A percentile compares a stretch with the other conserved stretches of the same genome.
These are phyloP conservation scores for Luzula sylvatica DNA, from an alignment of 176 grass and related monocot species.

Conservation along the genomic window DNA sequence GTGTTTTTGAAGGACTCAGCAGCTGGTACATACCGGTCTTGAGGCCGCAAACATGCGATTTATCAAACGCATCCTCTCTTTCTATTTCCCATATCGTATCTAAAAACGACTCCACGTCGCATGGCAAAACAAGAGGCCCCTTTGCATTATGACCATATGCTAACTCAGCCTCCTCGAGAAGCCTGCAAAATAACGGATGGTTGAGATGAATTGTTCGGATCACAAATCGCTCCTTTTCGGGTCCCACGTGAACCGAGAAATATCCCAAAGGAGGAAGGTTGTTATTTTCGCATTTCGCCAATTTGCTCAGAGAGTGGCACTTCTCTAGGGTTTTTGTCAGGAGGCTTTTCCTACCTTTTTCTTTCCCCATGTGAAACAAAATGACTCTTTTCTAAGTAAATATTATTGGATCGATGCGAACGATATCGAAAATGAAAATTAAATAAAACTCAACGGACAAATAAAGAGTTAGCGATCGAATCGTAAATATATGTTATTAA, in stretches of 20 bases:
- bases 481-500: background rate
- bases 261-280: conserved; percentile 35
- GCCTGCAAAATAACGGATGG: conserved; percentile 46
- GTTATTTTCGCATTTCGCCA: background rate
- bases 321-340: conserved; percentile 40
- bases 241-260: conserved; percentile 73
- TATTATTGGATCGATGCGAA: background rate
- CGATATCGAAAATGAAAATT: too few relatives aligned
- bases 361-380: background rate
- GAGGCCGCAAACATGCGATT: conserved; percentile 34
- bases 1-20: conserved; percentile 26
- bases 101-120: conserved; percentile 51
- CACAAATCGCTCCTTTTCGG: conserved; percentile 53
- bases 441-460: background rate
- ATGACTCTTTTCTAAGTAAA: background rate
- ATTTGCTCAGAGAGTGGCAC: conserved; percentile 28
- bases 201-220: conserved; percentile 50
- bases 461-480: background rate
- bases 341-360: conserved; percentile 32
- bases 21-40: conserved; percentile 24
- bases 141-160: conserved; percentile 52
- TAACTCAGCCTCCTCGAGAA: conserved; percentile 63
- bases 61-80: conserved; percentile 1
- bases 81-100: conserved; percentile 56
- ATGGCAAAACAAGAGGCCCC: conserved; percentile 61